Base-by-base conservation (phyloP, 495 filamentous ascomycete species). In the Aspergillus diversus region DNA sequence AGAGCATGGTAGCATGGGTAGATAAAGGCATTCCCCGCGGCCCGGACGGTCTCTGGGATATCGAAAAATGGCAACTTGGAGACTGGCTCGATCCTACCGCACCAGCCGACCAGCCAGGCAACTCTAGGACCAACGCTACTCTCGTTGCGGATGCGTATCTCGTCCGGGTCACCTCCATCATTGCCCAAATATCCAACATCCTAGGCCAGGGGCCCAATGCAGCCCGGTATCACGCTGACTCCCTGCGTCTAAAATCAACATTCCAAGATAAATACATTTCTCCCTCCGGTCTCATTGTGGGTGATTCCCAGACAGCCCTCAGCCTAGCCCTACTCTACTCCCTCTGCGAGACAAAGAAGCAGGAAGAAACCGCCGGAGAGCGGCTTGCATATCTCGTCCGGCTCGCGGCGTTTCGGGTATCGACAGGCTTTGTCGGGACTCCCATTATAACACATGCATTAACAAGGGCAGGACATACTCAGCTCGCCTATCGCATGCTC, bases 51-150 rank as follows among this genome's bases (percentile, higher is more conserved):
- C 62, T 83, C 16, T 79, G 81, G 81, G 65, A 73, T 57, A 67
- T 67, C 12, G 61, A 69, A 0, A 58, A 63, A 5, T 77, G 73
- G 63, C 83, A 85, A 60, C 72, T 77, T n/a, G 81, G 78, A 5
- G 83, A 87, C 67, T 86, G 83, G 84, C 75, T 86, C 0, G 84
- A 87, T 50, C 84, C 83, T 0, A 71, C 71, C 6, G 75, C 84
- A 0, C 83, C 82, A 0, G 68, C 78, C 1, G 70, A 78, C 4
- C 69, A 80, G 27, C 72, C 84, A 8, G 80, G 77, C 0, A 55
- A 74, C 57, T 72, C 71, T 4, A 76, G 75, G 8, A 83, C 82
- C 5, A 75, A 78, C 42, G 70, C 77, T 0, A 70, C 70, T 7
- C 71, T 82, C 5, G 80, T 84, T 1, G 79, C 81, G 17, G 81